phyloP scores from a whole-genome alignment of 306 rosid genomes.

The Calophaca sinica region DNA sequence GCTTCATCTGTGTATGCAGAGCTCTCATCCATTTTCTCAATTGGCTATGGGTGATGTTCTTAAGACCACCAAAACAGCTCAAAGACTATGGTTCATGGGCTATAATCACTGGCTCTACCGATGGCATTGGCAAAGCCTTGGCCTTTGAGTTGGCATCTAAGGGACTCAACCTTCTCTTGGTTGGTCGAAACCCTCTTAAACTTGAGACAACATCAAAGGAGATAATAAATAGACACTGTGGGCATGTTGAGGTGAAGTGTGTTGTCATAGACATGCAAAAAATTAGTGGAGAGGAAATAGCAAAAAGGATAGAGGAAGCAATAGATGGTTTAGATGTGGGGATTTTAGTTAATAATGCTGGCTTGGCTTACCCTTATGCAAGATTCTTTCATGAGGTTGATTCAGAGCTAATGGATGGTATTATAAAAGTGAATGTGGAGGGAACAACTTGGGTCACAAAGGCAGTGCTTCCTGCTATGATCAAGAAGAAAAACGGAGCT shows the following conservation, averaged over 20 bases:
- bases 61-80: constrained; percentile 72
- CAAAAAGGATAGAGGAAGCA: constrained; percentile 39
- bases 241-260: constrained; percentile 34
- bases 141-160: constrained; percentile 64
- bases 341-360: constrained; percentile 47
- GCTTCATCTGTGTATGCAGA: constrained; percentile 53
- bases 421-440: constrained; percentile 54
- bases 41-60: constrained; percentile 62
- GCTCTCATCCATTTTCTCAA: constrained; percentile 23
- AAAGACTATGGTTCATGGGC: constrained; percentile 83
- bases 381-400: constrained; percentile 55
- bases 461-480: constrained; percentile 60
- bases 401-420: constrained; percentile 40
- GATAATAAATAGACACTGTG: constrained; percentile 15
- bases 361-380: constrained; percentile 48
- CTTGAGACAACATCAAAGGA: constrained; percentile 48
- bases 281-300: constrained; percentile 51
- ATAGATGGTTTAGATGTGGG: constrained; percentile 51
- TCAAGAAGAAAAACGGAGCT: constrained; percentile 63
- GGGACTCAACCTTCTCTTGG: constrained; percentile 70
- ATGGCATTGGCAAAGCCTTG: constrained; percentile 84
- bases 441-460: constrained; percentile 59
- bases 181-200: constrained; percentile 52
- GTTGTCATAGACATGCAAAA: constrained; percentile 47
- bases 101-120: constrained; percentile 79